phyloP scores from a whole-genome alignment of 495 filamentous ascomycete genomes.

The Endocarpon pusillum region DNA sequence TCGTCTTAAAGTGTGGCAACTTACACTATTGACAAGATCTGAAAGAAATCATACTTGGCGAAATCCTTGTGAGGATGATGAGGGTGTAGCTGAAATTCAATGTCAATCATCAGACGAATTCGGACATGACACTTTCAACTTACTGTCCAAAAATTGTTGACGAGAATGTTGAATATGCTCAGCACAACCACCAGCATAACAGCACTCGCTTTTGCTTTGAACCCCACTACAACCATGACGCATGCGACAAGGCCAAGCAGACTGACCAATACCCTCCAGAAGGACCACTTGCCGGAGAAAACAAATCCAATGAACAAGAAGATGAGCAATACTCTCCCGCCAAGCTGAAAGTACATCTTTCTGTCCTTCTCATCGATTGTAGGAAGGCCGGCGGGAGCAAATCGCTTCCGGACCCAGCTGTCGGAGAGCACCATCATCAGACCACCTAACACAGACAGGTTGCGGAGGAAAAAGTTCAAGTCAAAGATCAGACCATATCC shows the following conservation, averaged over 20 bases:
- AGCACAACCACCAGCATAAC: conserved; percentile 84
- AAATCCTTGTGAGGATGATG: conserved; percentile 99
- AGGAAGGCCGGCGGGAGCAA: conserved; percentile 87
- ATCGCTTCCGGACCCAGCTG: conserved; percentile 93
- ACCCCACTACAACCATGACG: conserved; percentile 96
- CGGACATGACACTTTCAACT: conserved; percentile 19
- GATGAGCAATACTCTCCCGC: conserved; percentile 87
- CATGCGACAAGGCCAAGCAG: conserved; percentile 76
- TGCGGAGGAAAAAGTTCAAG: conserved; percentile 98
- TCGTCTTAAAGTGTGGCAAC: conserved; percentile 17
- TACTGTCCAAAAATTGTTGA: conserved; percentile 99
- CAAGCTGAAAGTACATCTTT: conserved; percentile 99
- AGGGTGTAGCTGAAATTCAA: conserved; percentile 59
- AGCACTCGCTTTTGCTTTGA: conserved; percentile 98
- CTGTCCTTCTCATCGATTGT: conserved; percentile 95
- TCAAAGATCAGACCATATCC: conserved; percentile 98
- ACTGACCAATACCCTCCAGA: conserved; percentile 70
- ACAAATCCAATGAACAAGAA: conserved; percentile 95
- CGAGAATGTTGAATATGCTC: conserved; percentile 87
- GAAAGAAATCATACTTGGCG: conserved; percentile 99
- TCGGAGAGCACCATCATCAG: conserved; percentile 96
- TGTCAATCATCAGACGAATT: conserved; percentile 9
- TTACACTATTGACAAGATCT: conserved; percentile 95
- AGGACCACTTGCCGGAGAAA: conserved; percentile 81
- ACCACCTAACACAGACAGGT: conserved; percentile 90